Conservation (phyloP, 2,329 filamentous ascomycete genomes). For the Colletotrichum brevisporum region DNA sequence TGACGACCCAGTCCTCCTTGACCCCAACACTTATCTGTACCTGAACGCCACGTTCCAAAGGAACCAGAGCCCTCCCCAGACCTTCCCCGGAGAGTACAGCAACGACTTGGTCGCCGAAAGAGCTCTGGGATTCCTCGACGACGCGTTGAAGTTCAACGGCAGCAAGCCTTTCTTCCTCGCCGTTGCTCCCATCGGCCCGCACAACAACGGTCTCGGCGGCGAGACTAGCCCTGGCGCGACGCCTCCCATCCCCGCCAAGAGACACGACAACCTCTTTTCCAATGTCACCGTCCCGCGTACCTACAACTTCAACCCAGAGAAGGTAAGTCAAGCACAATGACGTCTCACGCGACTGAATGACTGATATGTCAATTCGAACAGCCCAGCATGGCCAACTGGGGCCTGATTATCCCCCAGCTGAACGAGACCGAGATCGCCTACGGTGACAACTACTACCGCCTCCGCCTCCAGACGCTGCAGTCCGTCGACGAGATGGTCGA, state of each 20-base stretch:
- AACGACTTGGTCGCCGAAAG: constrained; percentile 73
- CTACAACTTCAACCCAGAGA: constrained; percentile 75
- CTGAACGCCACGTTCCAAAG: constrained; percentile 65
- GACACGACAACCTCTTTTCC: constrained; percentile 74
- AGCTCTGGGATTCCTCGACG: constrained; percentile 71
- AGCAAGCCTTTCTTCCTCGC: constrained; percentile 76
- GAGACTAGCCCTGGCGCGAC: constrained; percentile 32
- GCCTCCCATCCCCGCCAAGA: constrained; percentile 69
- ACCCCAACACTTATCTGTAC: constrained; percentile 57
- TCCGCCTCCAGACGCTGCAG: constrained; percentile 66
- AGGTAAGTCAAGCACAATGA: constrained; percentile 49
- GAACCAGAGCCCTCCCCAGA: constrained; percentile 52
- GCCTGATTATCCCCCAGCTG: constrained; percentile 57
- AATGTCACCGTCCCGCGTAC: constrained; percentile 72
- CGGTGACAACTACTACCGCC: constrained; percentile 66
- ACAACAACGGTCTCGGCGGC: constrained; percentile 61
- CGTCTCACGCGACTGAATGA: too few relatives aligned
- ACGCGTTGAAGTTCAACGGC: constrained; percentile 64
- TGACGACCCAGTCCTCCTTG: constrained; percentile 52
- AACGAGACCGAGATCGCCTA: constrained; percentile 58
- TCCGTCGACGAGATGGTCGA: constrained; percentile 69
- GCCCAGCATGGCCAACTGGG: constrained; percentile 62
- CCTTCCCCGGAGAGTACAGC: constrained; percentile 51
- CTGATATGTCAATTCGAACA: constrained; percentile 14
- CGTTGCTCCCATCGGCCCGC: constrained; percentile 76